phyloP scores from a whole-genome alignment of 345 rosid genomes.

The Schrenkiella parvula region DNA sequence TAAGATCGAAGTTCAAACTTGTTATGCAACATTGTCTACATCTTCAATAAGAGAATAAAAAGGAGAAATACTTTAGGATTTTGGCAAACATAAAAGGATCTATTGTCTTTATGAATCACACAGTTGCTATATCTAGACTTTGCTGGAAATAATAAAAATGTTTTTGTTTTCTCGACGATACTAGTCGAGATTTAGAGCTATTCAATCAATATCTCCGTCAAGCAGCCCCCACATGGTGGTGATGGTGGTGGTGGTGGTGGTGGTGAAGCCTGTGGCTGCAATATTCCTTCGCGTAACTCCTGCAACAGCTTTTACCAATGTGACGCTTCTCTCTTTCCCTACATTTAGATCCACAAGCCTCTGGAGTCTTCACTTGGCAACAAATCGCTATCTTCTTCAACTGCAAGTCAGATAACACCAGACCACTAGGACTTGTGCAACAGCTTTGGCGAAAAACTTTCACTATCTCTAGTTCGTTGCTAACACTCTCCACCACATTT shows the following conservation, averaged over 20 bases:
- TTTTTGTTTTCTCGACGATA: background rate
- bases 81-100: background rate
- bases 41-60: background rate
- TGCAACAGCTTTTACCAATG: constrained; percentile 31
- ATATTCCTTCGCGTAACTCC: constrained; percentile 28
- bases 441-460: background rate
- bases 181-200: background rate
- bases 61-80: background rate
- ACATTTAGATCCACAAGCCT: constrained; percentile 23
- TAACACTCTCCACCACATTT: background rate
- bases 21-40: background rate
- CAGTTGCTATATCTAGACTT: background rate
- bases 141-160: background rate
- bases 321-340: constrained; percentile 15
- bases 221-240: constrained; percentile 28
- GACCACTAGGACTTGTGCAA: constrained; percentile 9
- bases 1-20: background rate
- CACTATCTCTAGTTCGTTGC: constrained; percentile 14
- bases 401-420: constrained; percentile 18
- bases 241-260: constrained; percentile 23
- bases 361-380: constrained; percentile 22
- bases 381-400: constrained; percentile 25
- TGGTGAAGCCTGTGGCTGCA: constrained; percentile 23
- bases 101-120: background rate
- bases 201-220: background rate